phyloP scores from a whole-genome alignment of 1,284 basidiomycete genomes.

The Tilletia walkeri region DNA sequence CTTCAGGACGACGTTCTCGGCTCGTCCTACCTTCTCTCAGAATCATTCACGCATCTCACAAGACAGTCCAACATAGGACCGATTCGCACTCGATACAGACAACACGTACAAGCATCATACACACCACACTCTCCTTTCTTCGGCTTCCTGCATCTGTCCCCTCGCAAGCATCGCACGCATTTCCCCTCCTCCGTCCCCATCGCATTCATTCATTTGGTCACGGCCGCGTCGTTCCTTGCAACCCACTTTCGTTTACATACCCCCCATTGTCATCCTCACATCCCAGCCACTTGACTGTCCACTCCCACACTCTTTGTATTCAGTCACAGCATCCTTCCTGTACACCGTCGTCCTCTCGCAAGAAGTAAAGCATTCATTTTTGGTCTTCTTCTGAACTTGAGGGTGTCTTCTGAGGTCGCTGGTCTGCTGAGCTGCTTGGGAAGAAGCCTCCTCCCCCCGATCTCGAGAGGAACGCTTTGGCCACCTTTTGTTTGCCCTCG shows the following conservation, averaged over 20 bases:
- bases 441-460: too few relatives aligned
- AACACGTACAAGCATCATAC: too few relatives aligned
- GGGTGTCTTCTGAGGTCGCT: neutral
- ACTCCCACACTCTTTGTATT: neutral
- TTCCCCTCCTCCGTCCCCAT: neutral
- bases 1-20: too few relatives aligned
- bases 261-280: neutral
- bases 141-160: neutral
- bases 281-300: neutral
- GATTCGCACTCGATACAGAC: too few relatives aligned
- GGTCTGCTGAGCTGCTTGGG: too few relatives aligned
- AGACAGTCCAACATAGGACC: too few relatives aligned
- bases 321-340: neutral
- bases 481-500: neutral
- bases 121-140: neutral
- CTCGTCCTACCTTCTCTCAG: too few relatives aligned
- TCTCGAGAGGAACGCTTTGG: too few relatives aligned
- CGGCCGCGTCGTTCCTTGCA: neutral
- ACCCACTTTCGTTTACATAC: neutral
- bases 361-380: too few relatives aligned
- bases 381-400: neutral
- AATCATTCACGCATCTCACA: too few relatives aligned
- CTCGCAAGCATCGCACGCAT: neutral
- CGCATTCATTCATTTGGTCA: constrained; percentile 4
- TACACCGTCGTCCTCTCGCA: too few relatives aligned